Percentiles rank a stretch among this genome's conserved stretches.
phyloP scores from a whole-genome alignment of 2,329 filamentous ascomycete species.

The Diaporthe sp. region DNA sequence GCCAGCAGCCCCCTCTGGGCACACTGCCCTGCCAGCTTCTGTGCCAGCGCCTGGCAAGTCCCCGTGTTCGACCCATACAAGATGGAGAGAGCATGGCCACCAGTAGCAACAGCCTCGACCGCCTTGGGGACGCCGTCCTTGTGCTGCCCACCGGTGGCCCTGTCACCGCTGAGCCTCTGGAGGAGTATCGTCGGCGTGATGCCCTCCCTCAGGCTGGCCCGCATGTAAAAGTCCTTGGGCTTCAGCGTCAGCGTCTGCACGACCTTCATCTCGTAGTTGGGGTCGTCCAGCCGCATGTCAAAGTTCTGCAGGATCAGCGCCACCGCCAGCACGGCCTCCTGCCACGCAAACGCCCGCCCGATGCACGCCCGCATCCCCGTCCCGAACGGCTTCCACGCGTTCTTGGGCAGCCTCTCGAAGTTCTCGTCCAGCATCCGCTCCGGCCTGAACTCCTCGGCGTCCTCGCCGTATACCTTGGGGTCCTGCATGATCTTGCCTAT shows the following conservation, averaged over 20 bases:
- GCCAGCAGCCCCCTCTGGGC: constrained; percentile 70
- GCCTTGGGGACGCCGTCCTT: constrained; percentile 53
- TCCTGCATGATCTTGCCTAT: constrained; percentile 71
- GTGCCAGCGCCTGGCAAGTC: constrained; percentile 78
- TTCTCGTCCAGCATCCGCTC: constrained; percentile 80
- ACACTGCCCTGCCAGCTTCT: constrained; percentile 71
- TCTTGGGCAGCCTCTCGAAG: constrained; percentile 73
- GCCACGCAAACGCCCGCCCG: constrained; percentile 80
- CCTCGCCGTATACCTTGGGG: constrained; percentile 73
- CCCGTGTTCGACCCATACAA: constrained; percentile 81
- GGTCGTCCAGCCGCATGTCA: constrained; percentile 73
- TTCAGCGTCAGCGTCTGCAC: constrained; percentile 73
- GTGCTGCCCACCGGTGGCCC: constrained; percentile 61
- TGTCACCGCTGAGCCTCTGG: constrained; percentile 55
- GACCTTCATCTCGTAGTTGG: constrained; percentile 68
- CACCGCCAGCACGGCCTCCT: constrained; percentile 75
- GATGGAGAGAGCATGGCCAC: constrained; percentile 66
- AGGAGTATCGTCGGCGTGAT: constrained; percentile 62
- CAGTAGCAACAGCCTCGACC: constrained; percentile 19
- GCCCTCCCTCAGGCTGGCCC: constrained; percentile 73
- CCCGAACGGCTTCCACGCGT: constrained; percentile 79
- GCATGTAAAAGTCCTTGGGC: constrained; percentile 74
- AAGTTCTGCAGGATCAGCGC: constrained; percentile 79
- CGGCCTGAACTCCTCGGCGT: constrained; percentile 75
- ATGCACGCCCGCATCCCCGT: constrained; percentile 74